Evolutionary conservation across 2,329 filamentous ascomycete species (phyloP).

Genomic region (Phyllosticta ampelicida): DNA sequence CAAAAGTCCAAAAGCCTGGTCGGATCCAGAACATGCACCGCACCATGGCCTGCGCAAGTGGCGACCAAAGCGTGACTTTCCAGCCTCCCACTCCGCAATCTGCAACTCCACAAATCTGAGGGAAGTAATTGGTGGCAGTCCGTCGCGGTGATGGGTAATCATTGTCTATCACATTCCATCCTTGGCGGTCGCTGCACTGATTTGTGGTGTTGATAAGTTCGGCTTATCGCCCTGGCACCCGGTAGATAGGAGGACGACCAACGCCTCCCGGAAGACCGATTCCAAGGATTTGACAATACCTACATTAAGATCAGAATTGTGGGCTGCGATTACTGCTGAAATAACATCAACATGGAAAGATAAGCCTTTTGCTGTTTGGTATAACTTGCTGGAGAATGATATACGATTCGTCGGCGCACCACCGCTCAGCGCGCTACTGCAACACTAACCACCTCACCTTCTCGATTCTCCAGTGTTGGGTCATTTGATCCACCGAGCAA

Average conservation of each 20-base stretch:
- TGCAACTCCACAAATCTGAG: neutral
- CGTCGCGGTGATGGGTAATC: neutral
- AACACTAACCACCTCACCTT: neutral
- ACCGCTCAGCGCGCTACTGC: neutral
- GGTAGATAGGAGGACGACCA: neutral
- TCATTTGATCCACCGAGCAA: neutral
- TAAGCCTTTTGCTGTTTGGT: neutral
- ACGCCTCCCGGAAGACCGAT: neutral
- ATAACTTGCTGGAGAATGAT: neutral
- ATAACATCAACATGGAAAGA: neutral
- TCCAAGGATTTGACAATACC: neutral
- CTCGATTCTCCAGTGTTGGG: neutral
- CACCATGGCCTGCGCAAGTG: neutral
- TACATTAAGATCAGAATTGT: neutral
- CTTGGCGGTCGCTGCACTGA: neutral
- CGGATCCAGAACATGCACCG: neutral
- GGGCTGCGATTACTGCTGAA: neutral
- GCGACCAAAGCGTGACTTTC: neutral
- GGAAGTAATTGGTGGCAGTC: neutral
- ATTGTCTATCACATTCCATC: neutral
- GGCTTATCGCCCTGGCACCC: slow-evolving; percentile 7
- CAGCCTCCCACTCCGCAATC: neutral
- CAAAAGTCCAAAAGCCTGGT: neutral
- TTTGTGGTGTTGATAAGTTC: slow-evolving; percentile 2
- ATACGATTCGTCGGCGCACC: neutral